Evolutionary conservation across 1,284 basidiomycete genomes (phyloP).

Genomic region (Omphalotus olearius): DNA sequence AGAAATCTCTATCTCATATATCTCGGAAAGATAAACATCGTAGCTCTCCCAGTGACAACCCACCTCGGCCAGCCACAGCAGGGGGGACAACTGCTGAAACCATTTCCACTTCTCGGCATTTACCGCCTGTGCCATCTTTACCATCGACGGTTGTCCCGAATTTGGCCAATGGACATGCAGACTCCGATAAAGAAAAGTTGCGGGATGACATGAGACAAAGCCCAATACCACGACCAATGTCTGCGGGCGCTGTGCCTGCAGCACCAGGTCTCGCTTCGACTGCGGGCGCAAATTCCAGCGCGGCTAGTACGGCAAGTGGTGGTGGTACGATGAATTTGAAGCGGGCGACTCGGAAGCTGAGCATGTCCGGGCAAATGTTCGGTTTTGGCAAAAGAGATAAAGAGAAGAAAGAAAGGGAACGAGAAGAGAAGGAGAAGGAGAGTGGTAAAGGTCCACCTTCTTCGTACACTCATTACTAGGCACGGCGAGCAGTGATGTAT

Average conservation of each 20-base stretch:
- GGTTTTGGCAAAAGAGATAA: conserved; percentile 47
- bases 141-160: conserved; percentile 2
- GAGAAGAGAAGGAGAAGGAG: conserved; percentile 27
- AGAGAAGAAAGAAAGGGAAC: conserved; percentile 26
- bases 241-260: background rate
- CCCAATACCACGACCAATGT: background rate
- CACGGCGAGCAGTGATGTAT: background rate
- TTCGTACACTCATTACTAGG: conserved; percentile 4
- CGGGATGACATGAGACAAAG: no score
- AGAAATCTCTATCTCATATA: conserved; percentile 17
- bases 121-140: conserved; percentile 20
- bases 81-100: conserved; percentile 6
- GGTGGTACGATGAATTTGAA: conserved; percentile 27
- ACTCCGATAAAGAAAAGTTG: no score
- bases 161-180: conserved; percentile 7
- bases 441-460: conserved; percentile 6
- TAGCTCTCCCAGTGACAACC: conserved; percentile 4
- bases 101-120: conserved; percentile 5
- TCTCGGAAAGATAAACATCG: conserved; percentile 6
- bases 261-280: conserved; percentile 18
- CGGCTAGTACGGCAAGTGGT: conserved; percentile 21
- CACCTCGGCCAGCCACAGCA: conserved; percentile 14
- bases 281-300: conserved; percentile 23
- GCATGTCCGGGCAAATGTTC: conserved; percentile 58
- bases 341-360: conserved; percentile 61